A percentile compares a stretch with the other conserved stretches of the same genome.
These are phyloP conservation scores for Taphrina deformans DNA, from an alignment of 1,139 yeast genomes.

Conservation along the genomic window DNA sequence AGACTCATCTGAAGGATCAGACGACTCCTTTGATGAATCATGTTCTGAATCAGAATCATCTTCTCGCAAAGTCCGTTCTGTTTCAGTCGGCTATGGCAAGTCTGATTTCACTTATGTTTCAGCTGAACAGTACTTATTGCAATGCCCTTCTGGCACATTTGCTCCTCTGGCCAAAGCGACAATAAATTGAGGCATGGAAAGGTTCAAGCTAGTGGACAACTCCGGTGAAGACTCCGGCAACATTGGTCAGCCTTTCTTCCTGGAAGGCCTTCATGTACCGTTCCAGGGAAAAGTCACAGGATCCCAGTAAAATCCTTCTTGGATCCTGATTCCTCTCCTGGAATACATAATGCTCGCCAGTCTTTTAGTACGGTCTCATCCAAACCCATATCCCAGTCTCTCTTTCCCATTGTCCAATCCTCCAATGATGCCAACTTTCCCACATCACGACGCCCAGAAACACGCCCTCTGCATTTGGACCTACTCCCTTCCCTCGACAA, in stretches of 20 bases:
- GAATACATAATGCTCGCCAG: neutral
- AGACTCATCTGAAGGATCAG: neutral
- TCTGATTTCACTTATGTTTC: neutral
- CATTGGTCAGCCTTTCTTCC: neutral
- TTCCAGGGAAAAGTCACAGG: neutral
- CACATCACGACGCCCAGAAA: neutral
- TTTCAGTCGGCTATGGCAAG: neutral
- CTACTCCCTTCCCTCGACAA: neutral
- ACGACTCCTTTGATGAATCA: neutral
- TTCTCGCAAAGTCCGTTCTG: neutral
- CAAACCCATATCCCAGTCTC: too few relatives aligned
- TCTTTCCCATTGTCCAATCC: too few relatives aligned
- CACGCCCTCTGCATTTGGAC: neutral
- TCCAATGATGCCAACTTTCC: neutral
- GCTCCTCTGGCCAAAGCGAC: neutral
- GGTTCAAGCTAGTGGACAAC: too few relatives aligned
- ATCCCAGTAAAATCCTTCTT: neutral
- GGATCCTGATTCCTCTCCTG: neutral
- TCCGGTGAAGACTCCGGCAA: neutral
- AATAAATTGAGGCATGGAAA: too few relatives aligned
- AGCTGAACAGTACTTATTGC: neutral
- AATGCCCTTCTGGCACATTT: neutral
- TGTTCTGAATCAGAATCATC: neutral
- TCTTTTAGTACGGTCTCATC: too few relatives aligned
- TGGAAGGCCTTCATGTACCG: neutral